phyloP scores from a whole-genome alignment of 768 basidiomycete genomes.

The Russula emetica region DNA sequence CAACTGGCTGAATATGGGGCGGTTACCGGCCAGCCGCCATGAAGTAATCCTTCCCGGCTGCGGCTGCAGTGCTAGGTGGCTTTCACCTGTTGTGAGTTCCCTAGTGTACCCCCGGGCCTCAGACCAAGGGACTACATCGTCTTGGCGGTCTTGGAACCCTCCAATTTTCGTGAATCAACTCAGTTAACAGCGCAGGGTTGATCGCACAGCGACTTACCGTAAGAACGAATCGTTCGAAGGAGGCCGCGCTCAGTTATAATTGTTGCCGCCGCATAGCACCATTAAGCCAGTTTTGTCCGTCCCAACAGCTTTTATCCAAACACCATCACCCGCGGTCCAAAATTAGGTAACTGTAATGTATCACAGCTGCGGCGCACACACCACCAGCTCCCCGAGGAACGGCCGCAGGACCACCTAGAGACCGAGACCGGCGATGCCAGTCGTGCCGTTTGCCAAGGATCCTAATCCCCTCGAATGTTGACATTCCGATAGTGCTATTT shows the following conservation, averaged over 20 bases:
- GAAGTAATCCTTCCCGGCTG: too few species aligned
- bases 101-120: too few species aligned
- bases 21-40: too few species aligned
- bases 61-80: too few species aligned
- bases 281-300: background rate
- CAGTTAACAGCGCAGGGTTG: too few species aligned
- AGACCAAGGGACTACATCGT: too few species aligned
- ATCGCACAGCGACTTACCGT: too few species aligned
- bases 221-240: too few species aligned
- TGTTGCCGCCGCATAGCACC: background rate
- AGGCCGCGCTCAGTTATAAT: background rate
- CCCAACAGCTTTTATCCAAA: background rate
- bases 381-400: background rate
- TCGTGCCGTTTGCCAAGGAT: background rate
- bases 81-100: too few species aligned
- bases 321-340: background rate
- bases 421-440: background rate
- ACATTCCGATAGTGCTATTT: background rate
- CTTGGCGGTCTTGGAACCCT: too few species aligned
- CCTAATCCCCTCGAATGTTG: background rate
- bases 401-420: background rate
- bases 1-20: too few species aligned
- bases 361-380: background rate
- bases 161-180: too few species aligned
- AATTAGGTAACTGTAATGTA: background rate